Percentiles rank a stretch among this genome's conserved stretches.
Conservation (phyloP, 106 monocot species). For the Vanilla planifolia region DNA sequence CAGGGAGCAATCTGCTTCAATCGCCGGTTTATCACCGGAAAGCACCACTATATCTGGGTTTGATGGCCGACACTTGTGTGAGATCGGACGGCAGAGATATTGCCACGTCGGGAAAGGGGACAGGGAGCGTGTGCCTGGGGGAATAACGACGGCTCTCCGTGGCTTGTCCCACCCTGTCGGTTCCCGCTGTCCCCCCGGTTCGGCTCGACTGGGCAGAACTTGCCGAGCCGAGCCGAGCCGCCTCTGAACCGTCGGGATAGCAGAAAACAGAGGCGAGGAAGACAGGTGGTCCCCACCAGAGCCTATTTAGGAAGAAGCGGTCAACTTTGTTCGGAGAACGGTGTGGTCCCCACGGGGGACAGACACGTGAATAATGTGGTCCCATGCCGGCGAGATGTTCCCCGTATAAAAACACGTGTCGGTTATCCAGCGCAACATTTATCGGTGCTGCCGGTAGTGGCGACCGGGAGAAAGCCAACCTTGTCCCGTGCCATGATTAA, state of each 20-base stretch:
- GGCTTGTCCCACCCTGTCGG: conserved; percentile 10
- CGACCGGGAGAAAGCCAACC: no score
- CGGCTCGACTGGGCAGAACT: background rate
- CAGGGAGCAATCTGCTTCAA: background rate
- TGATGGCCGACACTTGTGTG: conserved; percentile 10
- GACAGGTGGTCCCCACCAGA: background rate
- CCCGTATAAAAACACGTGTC: background rate
- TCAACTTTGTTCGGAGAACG: background rate
- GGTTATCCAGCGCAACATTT: background rate
- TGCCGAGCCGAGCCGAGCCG: conserved; percentile 1
- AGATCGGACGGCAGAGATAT: conserved; percentile 3
- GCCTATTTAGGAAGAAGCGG: background rate
- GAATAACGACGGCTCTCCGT: background rate
- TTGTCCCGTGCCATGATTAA: no score
- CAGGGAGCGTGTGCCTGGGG: conserved; percentile 10
- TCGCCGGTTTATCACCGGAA: background rate
- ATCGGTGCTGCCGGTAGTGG: background rate
- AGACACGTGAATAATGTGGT: conserved; percentile 4
- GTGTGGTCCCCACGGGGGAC: background rate
- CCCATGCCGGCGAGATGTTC: conserved; percentile 1
- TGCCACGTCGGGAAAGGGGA: background rate
- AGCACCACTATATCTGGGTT: background rate
- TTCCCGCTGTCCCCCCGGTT: conserved; percentile 3
- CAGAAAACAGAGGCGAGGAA: background rate
- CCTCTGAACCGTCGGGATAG: background rate